These are phyloP conservation scores for Suhomyces chickasaworum DNA, from an alignment of 1,139 yeast genomes.

Conservation along the genomic window DNA sequence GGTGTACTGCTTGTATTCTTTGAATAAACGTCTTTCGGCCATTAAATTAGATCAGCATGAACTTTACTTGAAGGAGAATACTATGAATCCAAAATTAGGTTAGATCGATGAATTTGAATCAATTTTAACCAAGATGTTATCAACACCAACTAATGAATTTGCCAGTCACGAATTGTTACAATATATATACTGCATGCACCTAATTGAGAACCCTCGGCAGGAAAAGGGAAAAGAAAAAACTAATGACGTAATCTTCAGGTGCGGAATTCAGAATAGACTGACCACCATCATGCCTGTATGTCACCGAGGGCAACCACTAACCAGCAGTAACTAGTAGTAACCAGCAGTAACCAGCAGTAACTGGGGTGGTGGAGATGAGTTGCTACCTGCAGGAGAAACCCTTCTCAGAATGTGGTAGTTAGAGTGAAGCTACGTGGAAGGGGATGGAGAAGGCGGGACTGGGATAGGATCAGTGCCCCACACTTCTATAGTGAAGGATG, in stretches of 20 bases:
- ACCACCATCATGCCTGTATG: background rate
- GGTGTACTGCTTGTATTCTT: constrained; percentile 26
- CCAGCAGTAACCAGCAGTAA: background rate
- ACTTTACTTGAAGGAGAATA: background rate
- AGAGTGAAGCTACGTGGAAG: background rate
- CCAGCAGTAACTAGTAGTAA: background rate
- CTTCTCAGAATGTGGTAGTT: too few species aligned
- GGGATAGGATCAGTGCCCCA: background rate
- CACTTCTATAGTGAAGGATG: background rate
- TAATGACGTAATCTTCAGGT: constrained; percentile 9
- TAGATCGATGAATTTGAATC: background rate
- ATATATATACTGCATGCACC: constrained; percentile 2
- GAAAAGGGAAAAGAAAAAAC: constrained; percentile 4
- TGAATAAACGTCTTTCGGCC: constrained; percentile 29
- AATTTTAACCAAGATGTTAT: background rate
- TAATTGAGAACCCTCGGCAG: constrained; percentile 6
- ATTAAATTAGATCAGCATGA: constrained; percentile 11
- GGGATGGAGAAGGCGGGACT: background rate
- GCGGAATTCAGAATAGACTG: background rate
- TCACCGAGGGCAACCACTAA: background rate
- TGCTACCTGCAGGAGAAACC: too few species aligned
- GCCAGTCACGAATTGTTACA: background rate
- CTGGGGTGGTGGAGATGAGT: background rate
- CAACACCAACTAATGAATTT: background rate
- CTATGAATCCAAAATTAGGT: background rate